phyloP scores from a whole-genome alignment of 208 protist species.

The Phytomonas sp. region DNA sequence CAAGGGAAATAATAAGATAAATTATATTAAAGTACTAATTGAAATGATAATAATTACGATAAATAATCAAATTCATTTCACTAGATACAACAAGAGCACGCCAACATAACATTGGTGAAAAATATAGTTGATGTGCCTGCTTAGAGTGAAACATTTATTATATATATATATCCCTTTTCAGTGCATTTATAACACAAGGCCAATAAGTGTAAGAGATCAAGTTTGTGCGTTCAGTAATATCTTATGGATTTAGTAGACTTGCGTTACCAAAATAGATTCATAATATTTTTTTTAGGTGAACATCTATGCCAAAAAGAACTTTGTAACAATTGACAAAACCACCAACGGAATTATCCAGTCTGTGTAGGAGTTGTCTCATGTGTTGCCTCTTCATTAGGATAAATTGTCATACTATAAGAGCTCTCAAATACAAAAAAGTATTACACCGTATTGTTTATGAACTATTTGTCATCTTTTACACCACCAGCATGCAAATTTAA shows the following conservation, averaged over 20 bases:
- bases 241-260: not conserved
- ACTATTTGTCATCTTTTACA: not conserved
- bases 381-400: not conserved
- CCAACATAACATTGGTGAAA: not conserved
- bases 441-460: not conserved
- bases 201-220: not conserved
- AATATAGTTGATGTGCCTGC: not conserved
- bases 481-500: not conserved
- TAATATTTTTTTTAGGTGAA: not conserved
- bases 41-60: not conserved
- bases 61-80: not conserved
- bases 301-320: not conserved
- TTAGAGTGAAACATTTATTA: not conserved
- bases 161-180: not conserved
- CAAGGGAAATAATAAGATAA: not conserved
- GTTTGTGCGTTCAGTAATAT: not conserved
- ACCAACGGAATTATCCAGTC: not conserved
- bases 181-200: not conserved
- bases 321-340: not conserved
- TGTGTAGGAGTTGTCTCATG: not conserved
- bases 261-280: not conserved
- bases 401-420: not conserved
- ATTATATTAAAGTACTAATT: not conserved
- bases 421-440: not conserved
- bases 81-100: not conserved